These are phyloP conservation scores for Penicillium cinerascens DNA, from an alignment of 495 filamentous ascomycete genomes.

Conservation along the genomic window DNA sequence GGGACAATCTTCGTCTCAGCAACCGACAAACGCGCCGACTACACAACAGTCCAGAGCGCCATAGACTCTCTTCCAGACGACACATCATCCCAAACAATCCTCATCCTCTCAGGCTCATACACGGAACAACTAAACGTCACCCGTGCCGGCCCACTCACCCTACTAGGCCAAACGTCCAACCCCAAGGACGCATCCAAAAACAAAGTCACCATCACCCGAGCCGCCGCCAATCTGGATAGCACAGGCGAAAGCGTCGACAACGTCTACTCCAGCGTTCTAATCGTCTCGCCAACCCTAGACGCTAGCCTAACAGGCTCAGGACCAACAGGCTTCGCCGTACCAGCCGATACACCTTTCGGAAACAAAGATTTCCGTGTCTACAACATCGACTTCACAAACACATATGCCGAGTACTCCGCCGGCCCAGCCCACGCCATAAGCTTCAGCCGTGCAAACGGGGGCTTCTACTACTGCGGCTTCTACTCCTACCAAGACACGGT, in stretches of 20 bases:
- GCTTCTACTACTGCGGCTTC: slow-evolving; percentile 57
- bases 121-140: slow-evolving; percentile 60
- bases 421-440: slow-evolving; percentile 54
- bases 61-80: slow-evolving; percentile 53
- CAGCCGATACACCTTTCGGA: slow-evolving; percentile 55
- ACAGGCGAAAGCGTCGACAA: slow-evolving; percentile 49
- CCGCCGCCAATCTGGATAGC: slow-evolving; percentile 42
- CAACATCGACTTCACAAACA: slow-evolving; percentile 58
- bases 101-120: slow-evolving; percentile 54
- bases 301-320: slow-evolving; percentile 54
- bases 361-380: slow-evolving; percentile 55
- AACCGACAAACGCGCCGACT: slow-evolving; percentile 31
- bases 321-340: slow-evolving; percentile 53
- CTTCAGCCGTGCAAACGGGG: slow-evolving; percentile 54
- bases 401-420: slow-evolving; percentile 48
- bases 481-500: slow-evolving; percentile 61
- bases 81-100: slow-evolving; percentile 46
- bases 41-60: slow-evolving; percentile 49
- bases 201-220: slow-evolving; percentile 48
- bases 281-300: slow-evolving; percentile 55
- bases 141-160: slow-evolving; percentile 50
- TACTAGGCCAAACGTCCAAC: slow-evolving; percentile 50
- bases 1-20: slow-evolving; percentile 48
- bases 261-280: slow-evolving; percentile 52
- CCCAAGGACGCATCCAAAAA: slow-evolving; percentile 38